These are phyloP conservation scores for Prunus padus DNA, from an alignment of 306 rosid genomes.

Conservation along the genomic window DNA sequence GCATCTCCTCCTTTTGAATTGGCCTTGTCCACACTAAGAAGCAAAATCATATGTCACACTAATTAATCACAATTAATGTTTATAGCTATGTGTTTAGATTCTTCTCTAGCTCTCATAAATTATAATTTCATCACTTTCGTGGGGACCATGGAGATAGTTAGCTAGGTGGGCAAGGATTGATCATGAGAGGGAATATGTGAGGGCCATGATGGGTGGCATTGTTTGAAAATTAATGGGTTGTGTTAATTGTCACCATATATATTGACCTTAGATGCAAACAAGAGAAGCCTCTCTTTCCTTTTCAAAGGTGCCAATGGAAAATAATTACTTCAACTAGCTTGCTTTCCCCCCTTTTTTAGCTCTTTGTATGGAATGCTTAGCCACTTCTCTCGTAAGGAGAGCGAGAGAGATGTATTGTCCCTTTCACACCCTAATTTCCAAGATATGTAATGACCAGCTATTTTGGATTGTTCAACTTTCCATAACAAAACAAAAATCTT, in stretches of 20 bases:
- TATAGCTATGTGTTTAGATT: background rate
- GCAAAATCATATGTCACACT: constrained; percentile 27
- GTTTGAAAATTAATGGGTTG: constrained; percentile 26
- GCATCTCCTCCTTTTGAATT: constrained; percentile 21
- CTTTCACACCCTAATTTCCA: constrained; percentile 21
- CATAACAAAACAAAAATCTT: background rate
- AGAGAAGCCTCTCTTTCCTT: constrained; percentile 46
- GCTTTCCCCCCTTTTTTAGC: constrained; percentile 22
- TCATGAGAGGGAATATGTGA: constrained; percentile 30
- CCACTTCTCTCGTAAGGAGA: constrained; percentile 21
- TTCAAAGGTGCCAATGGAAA: constrained; percentile 48
- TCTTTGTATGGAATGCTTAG: constrained; percentile 13
- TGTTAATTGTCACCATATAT: constrained; percentile 42
- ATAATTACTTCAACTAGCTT: constrained; percentile 31
- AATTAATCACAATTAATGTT: constrained; percentile 19
- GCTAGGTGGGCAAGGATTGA: constrained; percentile 32
- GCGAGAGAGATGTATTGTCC: constrained; percentile 25
- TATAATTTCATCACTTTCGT: constrained; percentile 27
- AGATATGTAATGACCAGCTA: background rate
- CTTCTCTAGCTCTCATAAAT: constrained; percentile 8
- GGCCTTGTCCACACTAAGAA: constrained; percentile 43
- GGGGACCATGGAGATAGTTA: constrained; percentile 48
- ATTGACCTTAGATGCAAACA: constrained; percentile 46
- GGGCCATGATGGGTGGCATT: constrained; percentile 44
- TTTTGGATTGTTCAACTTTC: constrained; percentile 20